Evolutionary conservation across 2,329 filamentous ascomycete species (phyloP), one percentile per base, ranked within the genome.

Genomic region (Simplicillium aogashimaense): DNA sequence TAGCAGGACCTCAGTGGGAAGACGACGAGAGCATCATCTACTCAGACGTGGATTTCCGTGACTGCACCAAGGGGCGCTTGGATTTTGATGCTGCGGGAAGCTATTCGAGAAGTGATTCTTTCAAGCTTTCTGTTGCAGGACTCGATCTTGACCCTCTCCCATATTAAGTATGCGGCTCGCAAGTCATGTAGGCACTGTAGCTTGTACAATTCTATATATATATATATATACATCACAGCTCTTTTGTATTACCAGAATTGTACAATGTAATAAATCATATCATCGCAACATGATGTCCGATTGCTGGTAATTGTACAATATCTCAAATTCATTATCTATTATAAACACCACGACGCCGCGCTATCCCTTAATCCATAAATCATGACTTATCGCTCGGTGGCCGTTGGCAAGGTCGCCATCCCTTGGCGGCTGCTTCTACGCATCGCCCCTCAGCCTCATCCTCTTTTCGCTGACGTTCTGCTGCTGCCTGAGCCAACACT

Each of bases 61-160:
- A 95, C 49, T 95, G 89, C 51, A 76, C 88, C 48, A 71, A 86
- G 9, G 89, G 88, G 0, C 68, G 86, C 39, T 58, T 95, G 47
- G 88, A 95, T 57, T 58, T 95, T 36, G 89, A 95, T 64, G 79
- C 86, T 30, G 86, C 78, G 2, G 89, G 89, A 0, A 88, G 83
- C 54, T 95, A 94, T 59, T 89, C 86, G 3, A 73, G 87, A 40
- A 79, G 76, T 45, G 78, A 82, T 56, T 66, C 72, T 3, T 81
- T 82, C 59, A 73, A 70, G 52, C 66, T 81, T 20, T 71, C 66
- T 0, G 77, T 81, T 4, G 61, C 71, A 38, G 78, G 77, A 0
- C 51, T 81, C 45, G 69, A 79, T 49, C 47, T 81, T 30, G 67
- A 69, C 50, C 74, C 76, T 25, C 56, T 79, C 43, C 74, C 76